A percentile compares a stretch with the other conserved stretches of the same genome.
phyloP scores from a whole-genome alignment of 2,329 filamentous ascomycete species.

The Fusarium sp. region DNA sequence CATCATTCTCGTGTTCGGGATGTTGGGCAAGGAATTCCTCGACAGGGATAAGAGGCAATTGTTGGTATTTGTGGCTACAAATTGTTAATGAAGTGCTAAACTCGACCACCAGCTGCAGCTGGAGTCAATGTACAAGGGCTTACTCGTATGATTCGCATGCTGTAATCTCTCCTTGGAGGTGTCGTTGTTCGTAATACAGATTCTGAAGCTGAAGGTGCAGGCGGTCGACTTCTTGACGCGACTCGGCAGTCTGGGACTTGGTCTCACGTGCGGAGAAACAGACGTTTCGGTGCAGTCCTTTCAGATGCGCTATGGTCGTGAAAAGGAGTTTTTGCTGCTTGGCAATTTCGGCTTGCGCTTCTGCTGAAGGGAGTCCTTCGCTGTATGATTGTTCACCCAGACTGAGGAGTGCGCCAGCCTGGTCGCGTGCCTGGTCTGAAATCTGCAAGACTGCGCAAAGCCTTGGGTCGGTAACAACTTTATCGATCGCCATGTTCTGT shows the following conservation, averaged over 20 bases:
- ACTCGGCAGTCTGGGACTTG: conserved; percentile 85
- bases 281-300: conserved; percentile 83
- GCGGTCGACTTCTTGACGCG: conserved; percentile 87
- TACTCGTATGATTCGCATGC: conserved; percentile 93
- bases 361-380: conserved; percentile 50
- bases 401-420: conserved; percentile 72
- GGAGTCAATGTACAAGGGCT: conserved; percentile 47
- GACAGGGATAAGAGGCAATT: conserved; percentile 82
- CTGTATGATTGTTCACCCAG: conserved; percentile 57
- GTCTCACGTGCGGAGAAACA: conserved; percentile 84
- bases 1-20: conserved; percentile 75
- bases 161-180: conserved; percentile 86
- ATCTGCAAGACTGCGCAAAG: conserved; percentile 75
- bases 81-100: conserved; percentile 5
- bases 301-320: conserved; percentile 80
- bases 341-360: conserved; percentile 67
- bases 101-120: background rate
- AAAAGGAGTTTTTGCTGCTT: conserved; percentile 82
- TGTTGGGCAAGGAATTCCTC: conserved; percentile 82
- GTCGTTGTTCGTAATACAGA: conserved; percentile 92
- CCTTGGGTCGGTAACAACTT: conserved; percentile 53
- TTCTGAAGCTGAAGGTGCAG: conserved; percentile 95
- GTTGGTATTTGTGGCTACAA: conserved; percentile 83
- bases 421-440: conserved; percentile 75
- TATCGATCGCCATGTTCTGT: conserved; percentile 49